Conservation (phyloP, 148 eudicot genomes). For the Talinum fruticosum region DNA sequence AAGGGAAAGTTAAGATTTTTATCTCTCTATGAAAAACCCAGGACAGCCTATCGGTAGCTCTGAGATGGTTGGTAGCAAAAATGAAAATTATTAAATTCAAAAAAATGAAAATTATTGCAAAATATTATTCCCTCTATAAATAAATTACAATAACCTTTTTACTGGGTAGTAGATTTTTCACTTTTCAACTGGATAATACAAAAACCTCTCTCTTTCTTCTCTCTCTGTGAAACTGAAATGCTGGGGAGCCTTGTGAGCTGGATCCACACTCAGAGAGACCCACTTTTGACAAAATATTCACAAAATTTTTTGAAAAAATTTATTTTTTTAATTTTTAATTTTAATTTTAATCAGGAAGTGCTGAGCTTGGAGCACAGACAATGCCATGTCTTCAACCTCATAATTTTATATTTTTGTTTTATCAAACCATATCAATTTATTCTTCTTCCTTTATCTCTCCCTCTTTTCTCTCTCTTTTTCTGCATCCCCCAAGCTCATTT, state of each 20-base stretch:
- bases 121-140: background rate
- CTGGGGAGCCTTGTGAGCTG: constrained; percentile 30
- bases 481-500: constrained; percentile 12
- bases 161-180: background rate
- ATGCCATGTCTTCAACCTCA: constrained; percentile 33
- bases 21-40: background rate
- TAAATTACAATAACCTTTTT: background rate
- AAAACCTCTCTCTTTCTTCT: constrained; percentile 1
- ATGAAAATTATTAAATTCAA: too few relatives aligned
- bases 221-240: background rate
- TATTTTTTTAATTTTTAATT: background rate
- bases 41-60: constrained; percentile 20
- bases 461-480: constrained; percentile 15
- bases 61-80: constrained; percentile 4
- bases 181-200: background rate
- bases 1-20: constrained; percentile 20
- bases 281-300: constrained; percentile 27
- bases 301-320: background rate
- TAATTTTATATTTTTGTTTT: constrained; percentile 15
- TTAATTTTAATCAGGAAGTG: constrained; percentile 16
- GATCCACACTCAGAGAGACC: constrained; percentile 36
- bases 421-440: constrained; percentile 15
- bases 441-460: constrained; percentile 11
- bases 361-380: constrained; percentile 22
- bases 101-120: too few relatives aligned